Evolutionary conservation across 805 yeast genomes (phyloP).

Genomic region (Suhomyces faveliae): DNA sequence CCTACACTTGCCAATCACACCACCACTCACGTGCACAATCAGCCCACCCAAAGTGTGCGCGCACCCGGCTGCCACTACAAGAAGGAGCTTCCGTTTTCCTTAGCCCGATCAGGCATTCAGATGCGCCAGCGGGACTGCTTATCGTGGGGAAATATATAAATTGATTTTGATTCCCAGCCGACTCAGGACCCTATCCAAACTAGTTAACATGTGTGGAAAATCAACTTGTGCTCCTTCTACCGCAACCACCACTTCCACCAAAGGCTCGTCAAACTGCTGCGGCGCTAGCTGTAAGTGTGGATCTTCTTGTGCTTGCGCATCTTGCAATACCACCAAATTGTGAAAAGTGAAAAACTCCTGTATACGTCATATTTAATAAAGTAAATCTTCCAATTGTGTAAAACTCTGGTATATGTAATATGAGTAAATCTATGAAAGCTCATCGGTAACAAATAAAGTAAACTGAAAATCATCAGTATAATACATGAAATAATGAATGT

Average conservation of each 20-base stretch:
- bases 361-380: not conserved
- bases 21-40: not conserved
- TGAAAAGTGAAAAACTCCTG: slow-evolving; percentile 10
- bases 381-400: too few relatives aligned
- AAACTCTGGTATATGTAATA: too few relatives aligned
- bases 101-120: not conserved
- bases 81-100: not conserved
- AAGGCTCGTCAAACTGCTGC: slow-evolving; percentile 28
- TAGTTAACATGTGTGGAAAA: slow-evolving; percentile 20
- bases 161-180: not conserved
- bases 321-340: slow-evolving; percentile 44
- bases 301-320: slow-evolving; percentile 37
- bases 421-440: too few relatives aligned
- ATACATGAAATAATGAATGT: too few relatives aligned
- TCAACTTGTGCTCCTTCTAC: slow-evolving; percentile 11
- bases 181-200: not conserved
- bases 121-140: not conserved
- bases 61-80: not conserved
- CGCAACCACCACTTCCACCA: slow-evolving; percentile 6
- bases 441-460: too few relatives aligned
- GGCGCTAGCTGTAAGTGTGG: slow-evolving; percentile 43
- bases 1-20: not conserved
- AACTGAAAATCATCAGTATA: too few relatives aligned
- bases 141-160: not conserved
- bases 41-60: not conserved